A percentile compares a stretch with the other conserved stretches of the same genome.
Conservation (phyloP, 106 monocot genomes). For the Chionographis japonica region DNA sequence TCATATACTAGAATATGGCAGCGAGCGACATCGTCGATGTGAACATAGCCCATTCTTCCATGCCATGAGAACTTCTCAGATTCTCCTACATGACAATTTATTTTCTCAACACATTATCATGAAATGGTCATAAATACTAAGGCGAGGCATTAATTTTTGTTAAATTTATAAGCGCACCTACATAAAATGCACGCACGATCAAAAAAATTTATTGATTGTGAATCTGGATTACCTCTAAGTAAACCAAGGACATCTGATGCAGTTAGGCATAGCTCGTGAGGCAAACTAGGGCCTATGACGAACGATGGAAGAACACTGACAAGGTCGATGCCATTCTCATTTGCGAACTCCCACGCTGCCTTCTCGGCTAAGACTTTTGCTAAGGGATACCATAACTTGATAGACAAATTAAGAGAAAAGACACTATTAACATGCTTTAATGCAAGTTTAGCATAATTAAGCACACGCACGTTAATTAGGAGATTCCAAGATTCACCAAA, state of each 20-base stretch:
- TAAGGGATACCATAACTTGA: conserved; percentile 66
- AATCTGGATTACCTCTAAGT: conserved; percentile 43
- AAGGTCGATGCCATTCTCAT: conserved; percentile 58
- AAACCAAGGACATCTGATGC: conserved; percentile 58
- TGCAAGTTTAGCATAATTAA: background rate
- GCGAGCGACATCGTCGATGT: conserved; percentile 80
- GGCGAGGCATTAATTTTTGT: too few relatives aligned
- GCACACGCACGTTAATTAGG: too few relatives aligned
- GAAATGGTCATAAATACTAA: background rate
- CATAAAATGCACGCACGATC: too few relatives aligned
- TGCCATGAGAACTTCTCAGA: conserved; percentile 50
- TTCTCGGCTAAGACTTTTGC: conserved; percentile 74
- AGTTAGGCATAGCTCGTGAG: conserved; percentile 41
- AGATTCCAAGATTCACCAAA: too few relatives aligned
- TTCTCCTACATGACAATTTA: conserved; percentile 35
- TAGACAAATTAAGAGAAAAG: background rate
- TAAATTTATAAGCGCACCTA: too few relatives aligned
- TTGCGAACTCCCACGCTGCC: conserved; percentile 83
- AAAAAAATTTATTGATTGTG: background rate
- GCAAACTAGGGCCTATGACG: conserved; percentile 58
- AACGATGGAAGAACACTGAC: conserved; percentile 75
- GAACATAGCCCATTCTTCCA: conserved; percentile 90
- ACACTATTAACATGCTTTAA: background rate
- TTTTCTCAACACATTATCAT: background rate
- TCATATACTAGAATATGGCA: conserved; percentile 88